These are phyloP conservation scores for Penicillium coprophilum DNA, from an alignment of 495 filamentous ascomycete species.

Conservation along the genomic window DNA sequence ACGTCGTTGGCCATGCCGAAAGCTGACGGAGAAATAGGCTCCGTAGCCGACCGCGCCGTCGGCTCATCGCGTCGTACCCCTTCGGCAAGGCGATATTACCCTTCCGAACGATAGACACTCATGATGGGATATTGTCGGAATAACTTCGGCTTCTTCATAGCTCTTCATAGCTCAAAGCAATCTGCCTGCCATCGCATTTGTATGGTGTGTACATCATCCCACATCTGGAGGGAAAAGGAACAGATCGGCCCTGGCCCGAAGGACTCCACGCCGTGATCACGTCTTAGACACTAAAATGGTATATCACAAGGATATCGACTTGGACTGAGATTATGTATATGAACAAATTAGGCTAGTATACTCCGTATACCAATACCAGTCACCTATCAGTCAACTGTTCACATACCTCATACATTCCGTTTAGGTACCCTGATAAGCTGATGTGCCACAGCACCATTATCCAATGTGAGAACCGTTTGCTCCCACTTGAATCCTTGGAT, in stretches of 20 bases:
- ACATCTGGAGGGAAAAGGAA: background rate
- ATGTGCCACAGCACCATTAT: conserved; percentile 52
- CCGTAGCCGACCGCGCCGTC: conserved; percentile 16
- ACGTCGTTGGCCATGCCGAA: conserved; percentile 4
- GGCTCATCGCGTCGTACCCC: conserved; percentile 21
- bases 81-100: conserved; percentile 14
- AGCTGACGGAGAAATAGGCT: conserved; percentile 10
- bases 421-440: conserved; percentile 54
- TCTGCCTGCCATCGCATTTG: too few relatives aligned
- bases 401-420: conserved; percentile 20
- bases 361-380: too few relatives aligned
- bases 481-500: conserved; percentile 52
- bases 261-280: background rate
- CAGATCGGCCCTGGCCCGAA: background rate
- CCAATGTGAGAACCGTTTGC: conserved; percentile 51
- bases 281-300: conserved; percentile 8
- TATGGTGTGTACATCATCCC: too few relatives aligned
- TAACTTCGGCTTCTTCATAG: background rate
- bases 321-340: background rate
- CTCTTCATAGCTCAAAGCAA: background rate
- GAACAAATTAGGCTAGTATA: background rate
- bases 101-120: conserved; percentile 12
- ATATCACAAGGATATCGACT: background rate
- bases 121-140: background rate
- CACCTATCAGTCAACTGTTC: background rate